These are phyloP conservation scores for Cryptosporidium andersoni DNA, from an alignment of 169 alveolate species.

Conservation along the genomic window DNA sequence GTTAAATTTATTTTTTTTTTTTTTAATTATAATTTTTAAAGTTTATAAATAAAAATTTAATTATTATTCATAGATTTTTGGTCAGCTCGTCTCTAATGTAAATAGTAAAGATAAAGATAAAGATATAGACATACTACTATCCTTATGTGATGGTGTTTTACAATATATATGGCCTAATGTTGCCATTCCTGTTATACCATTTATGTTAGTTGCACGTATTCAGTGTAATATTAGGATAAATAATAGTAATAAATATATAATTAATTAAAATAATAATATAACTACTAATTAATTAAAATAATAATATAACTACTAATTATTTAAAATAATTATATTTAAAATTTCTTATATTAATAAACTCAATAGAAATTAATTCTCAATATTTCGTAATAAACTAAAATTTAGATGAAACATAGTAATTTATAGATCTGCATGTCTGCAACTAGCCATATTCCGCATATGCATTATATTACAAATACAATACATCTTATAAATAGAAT, in stretches of 20 bases:
- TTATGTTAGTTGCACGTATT: constrained; percentile 63
- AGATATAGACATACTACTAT: constrained; percentile 5
- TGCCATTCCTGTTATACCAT: constrained; percentile 36
- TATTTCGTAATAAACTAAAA: too few species aligned
- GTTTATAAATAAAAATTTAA: not conserved
- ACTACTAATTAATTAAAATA: too few species aligned
- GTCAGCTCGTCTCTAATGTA: not conserved
- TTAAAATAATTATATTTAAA: too few species aligned
- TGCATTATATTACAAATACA: too few species aligned
- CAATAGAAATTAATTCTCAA: too few species aligned
- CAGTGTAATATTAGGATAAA: constrained; percentile 21
- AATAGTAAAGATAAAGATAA: not conserved
- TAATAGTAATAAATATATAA: not conserved
- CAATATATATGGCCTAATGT: constrained; percentile 68
- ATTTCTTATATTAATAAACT: too few species aligned
- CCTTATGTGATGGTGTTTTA: constrained; percentile 60
- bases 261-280: not conserved
- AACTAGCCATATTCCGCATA: too few species aligned
- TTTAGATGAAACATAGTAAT: too few species aligned
- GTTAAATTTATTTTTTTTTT: not conserved
- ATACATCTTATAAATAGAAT: too few species aligned
- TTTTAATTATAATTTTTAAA: not conserved
- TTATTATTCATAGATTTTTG: constrained; percentile 26
- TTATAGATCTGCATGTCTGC: too few species aligned
- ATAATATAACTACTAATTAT: too few species aligned